Evolutionary conservation across 345 rosid genomes (phyloP).

Genomic region (Hibiscus syriacus): DNA sequence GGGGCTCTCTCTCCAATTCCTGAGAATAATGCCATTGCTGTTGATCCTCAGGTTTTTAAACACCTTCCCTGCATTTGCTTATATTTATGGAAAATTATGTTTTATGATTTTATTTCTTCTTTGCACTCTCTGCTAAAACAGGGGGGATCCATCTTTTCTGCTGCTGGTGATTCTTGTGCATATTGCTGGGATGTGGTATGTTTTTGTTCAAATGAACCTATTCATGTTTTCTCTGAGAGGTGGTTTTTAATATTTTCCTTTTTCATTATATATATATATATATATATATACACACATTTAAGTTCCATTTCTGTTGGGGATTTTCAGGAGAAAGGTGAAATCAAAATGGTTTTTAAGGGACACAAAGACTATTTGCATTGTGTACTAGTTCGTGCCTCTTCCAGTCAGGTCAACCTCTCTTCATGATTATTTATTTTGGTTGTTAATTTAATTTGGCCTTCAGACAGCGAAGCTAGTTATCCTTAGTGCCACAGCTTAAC

Average conservation of each 20-base stretch:
- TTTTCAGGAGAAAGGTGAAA: constrained; percentile 76
- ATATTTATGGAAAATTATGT: neutral
- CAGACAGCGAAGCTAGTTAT: neutral
- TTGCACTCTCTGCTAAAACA: constrained; percentile 25
- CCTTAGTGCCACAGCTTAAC: neutral
- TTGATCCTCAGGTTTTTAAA: constrained; percentile 51
- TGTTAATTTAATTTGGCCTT: neutral
- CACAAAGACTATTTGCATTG: constrained; percentile 85
- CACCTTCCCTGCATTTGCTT: neutral
- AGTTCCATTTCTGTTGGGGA: constrained; percentile 6
- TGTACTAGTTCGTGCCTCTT: constrained; percentile 57
- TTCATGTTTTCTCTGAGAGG: constrained; percentile 5
- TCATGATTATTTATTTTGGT: neutral
- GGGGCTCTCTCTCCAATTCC: constrained; percentile 89
- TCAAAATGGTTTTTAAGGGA: constrained; percentile 76
- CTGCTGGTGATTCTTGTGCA: constrained; percentile 89
- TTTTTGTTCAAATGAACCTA: constrained; percentile 24
- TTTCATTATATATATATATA: neutral
- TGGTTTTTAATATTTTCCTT: neutral
- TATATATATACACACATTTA: no score
- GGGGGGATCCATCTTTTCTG: constrained; percentile 77
- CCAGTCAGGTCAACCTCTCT: constrained; percentile 57
- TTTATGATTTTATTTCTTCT: neutral
- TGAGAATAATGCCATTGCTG: constrained; percentile 77
- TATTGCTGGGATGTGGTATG: constrained; percentile 99